Evolutionary conservation across 2,329 filamentous ascomycete genomes (phyloP).

Genomic region (Catunica adiposa): DNA sequence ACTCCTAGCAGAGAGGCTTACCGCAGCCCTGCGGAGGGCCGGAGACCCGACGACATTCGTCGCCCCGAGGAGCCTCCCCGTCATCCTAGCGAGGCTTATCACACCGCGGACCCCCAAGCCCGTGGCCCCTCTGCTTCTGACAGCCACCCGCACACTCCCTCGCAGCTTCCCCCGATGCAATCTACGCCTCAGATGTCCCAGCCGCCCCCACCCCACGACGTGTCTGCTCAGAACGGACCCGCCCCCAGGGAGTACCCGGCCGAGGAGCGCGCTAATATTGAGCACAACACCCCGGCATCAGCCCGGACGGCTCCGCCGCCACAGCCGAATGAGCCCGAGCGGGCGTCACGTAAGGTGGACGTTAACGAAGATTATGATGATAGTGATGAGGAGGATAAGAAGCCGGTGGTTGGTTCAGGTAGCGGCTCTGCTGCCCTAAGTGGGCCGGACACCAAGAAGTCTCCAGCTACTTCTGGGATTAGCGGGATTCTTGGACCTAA

Average conservation of each 20-base stretch:
- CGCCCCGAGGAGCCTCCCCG: constrained; percentile 45
- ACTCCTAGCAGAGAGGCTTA: constrained; percentile 55
- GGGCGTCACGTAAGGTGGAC: constrained; percentile 84
- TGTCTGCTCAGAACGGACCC: constrained; percentile 24
- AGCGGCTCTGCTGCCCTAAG: constrained; percentile 32
- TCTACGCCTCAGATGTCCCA: constrained; percentile 37
- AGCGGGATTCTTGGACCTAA: constrained; percentile 35
- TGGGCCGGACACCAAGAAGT: constrained; percentile 17
- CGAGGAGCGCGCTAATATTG: constrained; percentile 41
- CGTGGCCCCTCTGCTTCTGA: constrained; percentile 40
- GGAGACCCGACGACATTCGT: constrained; percentile 45
- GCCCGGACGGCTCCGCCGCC: constrained; percentile 21
- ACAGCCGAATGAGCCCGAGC: constrained; percentile 51
- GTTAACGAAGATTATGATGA: constrained; percentile 97
- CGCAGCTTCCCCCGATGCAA: constrained; percentile 47
- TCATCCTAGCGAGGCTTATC: constrained; percentile 58
- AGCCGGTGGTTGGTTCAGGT: constrained; percentile 26
- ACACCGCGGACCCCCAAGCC: constrained; percentile 73
- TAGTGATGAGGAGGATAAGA: constrained; percentile 73
- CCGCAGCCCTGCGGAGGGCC: constrained; percentile 59
- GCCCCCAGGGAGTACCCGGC: constrained; percentile 35
- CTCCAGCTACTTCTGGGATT: constrained; percentile 31
- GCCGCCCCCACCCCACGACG: constrained; percentile 28
- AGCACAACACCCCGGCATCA: constrained; percentile 23
- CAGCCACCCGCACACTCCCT: constrained; percentile 37